Percentiles rank a stretch among this genome's conserved stretches.
These are phyloP conservation scores for Diaporthe amygdali DNA, from an alignment of 2,329 filamentous ascomycete species.

Conservation along the genomic window DNA sequence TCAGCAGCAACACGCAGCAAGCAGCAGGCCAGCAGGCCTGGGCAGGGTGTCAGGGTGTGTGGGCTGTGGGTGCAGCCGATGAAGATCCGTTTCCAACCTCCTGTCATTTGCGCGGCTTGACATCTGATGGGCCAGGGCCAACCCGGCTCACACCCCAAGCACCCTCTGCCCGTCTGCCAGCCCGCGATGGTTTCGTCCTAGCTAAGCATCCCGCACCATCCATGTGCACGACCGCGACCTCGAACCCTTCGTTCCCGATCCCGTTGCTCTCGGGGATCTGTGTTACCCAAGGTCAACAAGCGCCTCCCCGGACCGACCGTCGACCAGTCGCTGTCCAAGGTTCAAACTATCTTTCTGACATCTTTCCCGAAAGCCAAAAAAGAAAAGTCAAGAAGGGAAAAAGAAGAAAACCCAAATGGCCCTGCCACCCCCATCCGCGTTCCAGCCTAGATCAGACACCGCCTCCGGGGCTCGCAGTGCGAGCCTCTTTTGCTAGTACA, in stretches of 20 bases:
- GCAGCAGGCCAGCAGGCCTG: no score
- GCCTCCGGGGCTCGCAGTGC: not conserved
- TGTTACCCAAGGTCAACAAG: conserved; percentile 9
- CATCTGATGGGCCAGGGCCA: not conserved
- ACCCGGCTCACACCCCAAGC: not conserved
- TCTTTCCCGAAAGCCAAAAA: conserved; percentile 23
- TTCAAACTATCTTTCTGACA: conserved; percentile 11
- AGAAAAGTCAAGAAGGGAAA: not conserved
- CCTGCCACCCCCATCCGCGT: not conserved
- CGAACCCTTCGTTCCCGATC: conserved; percentile 14
- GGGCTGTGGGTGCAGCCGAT: conserved; percentile 18
- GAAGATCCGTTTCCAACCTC: conserved; percentile 25
- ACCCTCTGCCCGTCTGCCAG: not conserved
- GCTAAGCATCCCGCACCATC: conserved; percentile 10
- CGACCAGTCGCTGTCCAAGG: conserved; percentile 1
- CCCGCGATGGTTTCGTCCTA: conserved; percentile 19
- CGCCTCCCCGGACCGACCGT: conserved; percentile 3
- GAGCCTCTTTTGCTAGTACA: not conserved
- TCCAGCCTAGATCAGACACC: conserved; percentile 2
- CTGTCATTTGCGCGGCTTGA: conserved; percentile 23
- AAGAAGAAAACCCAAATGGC: not conserved
- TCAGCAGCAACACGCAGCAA: no score
- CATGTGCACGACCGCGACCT: conserved; percentile 12
- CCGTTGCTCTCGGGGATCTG: conserved; percentile 9
- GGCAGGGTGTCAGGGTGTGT: not conserved